Base-by-base conservation (phyloP, 306 rosid genomes). In the Ormosia semicastrata region DNA sequence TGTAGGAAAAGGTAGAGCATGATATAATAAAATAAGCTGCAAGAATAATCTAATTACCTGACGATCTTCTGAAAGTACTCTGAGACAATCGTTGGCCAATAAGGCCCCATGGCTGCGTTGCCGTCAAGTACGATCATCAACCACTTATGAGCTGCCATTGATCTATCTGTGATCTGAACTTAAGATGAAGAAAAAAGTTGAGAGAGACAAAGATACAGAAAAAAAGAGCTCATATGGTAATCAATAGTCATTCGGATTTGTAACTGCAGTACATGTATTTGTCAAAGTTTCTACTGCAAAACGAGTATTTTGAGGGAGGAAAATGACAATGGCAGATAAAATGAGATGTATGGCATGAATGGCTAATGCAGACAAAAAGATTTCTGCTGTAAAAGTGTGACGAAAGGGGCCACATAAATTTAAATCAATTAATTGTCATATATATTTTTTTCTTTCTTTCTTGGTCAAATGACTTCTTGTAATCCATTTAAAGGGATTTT, bases 71-170 rank as follows among this genome's bases (percentile, higher is more conserved):
- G 2, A 36, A 62, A 5, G 36, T 62, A 44, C 12, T 41, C 12
- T 5, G 46, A 76, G 33, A 76, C 24, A 46, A 76, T 62, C 36
- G 57, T 10, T 2, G 17, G 57, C 80, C 80, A 76, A 71, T n/a
- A 24, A 6, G 71, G 34, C 4, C 4, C 12, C 47, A 76, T 44
- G 17, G 46, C 57, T 43, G 52, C 8, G 60, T 40, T n/a, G 29
- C 80, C 71, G 17, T 76, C 80, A 9, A 76, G 71, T 4, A 76
- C 60, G 17, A 44, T 2, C 13, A 44, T 46, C 34, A 44, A 2
- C 57, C 58, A 41, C 32, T 60, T 75, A 2, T 75, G 4, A 2
- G 56, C 39, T 7, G 47, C 46, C 69, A 63, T 62, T 60, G 36
- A 29, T 29, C 12, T 57, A 33, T 32, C 67, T 62, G 43, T 33